Conservation (phyloP, 1,139 yeast species). For the Taphrina communis region DNA sequence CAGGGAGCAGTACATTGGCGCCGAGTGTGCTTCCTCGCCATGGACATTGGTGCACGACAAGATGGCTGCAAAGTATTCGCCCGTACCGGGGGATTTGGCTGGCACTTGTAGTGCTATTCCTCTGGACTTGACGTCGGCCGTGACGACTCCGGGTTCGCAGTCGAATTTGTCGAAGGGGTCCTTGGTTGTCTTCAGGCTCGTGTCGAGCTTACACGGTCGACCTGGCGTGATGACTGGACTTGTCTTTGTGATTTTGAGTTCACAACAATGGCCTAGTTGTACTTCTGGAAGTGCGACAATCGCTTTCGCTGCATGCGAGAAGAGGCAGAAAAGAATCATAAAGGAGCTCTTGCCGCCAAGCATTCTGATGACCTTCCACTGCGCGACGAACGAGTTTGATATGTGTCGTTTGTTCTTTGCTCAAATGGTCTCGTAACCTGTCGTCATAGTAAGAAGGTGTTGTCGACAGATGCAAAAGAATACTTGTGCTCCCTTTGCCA, state of each 20-base stretch:
- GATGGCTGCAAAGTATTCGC: not conserved
- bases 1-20: constrained; percentile 3
- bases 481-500: too few relatives aligned
- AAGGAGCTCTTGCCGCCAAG: not conserved
- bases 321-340: not conserved
- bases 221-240: not conserved
- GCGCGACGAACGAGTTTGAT: too few relatives aligned
- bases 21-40: not conserved
- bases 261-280: not conserved
- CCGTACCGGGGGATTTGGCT: not conserved
- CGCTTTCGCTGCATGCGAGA: not conserved
- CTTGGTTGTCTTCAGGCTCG: not conserved
- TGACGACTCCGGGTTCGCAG: not conserved
- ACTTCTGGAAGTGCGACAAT: not conserved
- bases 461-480: too few relatives aligned
- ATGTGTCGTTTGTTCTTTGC: too few relatives aligned
- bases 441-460: too few relatives aligned
- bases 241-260: not conserved
- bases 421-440: too few relatives aligned
- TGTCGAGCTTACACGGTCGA: not conserved
- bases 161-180: not conserved
- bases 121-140: not conserved
- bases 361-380: too few relatives aligned
- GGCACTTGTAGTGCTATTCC: not conserved
- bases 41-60: not conserved